These are phyloP conservation scores for Arabis alpina DNA, from an alignment of 345 rosid genomes.

Conservation along the genomic window DNA sequence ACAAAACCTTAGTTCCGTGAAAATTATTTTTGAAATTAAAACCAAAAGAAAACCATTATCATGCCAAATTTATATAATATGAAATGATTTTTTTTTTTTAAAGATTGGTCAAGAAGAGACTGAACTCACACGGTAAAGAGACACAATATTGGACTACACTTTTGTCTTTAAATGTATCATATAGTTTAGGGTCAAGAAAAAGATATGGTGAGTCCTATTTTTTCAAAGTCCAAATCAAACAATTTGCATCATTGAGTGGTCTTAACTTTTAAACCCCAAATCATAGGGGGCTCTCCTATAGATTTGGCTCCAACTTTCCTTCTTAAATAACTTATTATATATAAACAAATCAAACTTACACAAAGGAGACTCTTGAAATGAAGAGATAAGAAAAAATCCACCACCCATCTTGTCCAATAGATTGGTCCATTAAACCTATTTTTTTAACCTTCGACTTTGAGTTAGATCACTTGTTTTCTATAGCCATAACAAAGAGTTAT, in stretches of 20 bases:
- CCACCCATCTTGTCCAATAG: conserved; percentile 38
- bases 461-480: conserved; percentile 20
- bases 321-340: conserved; percentile 22
- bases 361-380: conserved; percentile 35
- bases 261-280: conserved; percentile 36
- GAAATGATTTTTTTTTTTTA: no score
- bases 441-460: conserved; percentile 19
- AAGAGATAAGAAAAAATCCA: conserved; percentile 30
- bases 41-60: no score
- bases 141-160: conserved; percentile 32
- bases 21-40: no score
- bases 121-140: conserved; percentile 36
- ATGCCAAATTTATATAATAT: no score
- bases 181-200: conserved; percentile 22
- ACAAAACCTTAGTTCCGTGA: no score
- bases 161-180: conserved; percentile 36
- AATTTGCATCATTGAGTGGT: conserved; percentile 41
- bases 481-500: conserved; percentile 29
- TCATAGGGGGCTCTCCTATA: conserved; percentile 41
- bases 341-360: conserved; percentile 33
- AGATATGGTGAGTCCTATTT: conserved; percentile 22
- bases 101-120: not conserved
- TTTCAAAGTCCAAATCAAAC: conserved; percentile 17
- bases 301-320: conserved; percentile 28
- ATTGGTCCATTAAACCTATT: conserved; percentile 43